These are phyloP conservation scores for Ambrosiella xylebori DNA, from an alignment of 2,329 filamentous ascomycete genomes.

Conservation along the genomic window DNA sequence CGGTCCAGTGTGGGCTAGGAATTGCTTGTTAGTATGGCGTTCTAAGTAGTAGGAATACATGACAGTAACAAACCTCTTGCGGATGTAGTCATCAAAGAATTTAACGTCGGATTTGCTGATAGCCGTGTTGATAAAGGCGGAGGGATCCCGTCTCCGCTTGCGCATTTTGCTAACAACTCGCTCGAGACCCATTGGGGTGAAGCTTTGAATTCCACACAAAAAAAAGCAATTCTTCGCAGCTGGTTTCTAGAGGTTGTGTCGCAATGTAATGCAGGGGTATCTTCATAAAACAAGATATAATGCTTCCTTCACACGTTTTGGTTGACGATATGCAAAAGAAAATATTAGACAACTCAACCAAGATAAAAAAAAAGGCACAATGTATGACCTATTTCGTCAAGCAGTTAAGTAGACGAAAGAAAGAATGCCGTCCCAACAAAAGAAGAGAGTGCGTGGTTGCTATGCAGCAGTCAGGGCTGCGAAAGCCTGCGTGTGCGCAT, in stretches of 20 bases:
- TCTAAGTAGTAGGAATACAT: neutral
- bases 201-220: neutral
- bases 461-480: neutral
- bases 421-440: neutral
- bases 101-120: conserved; percentile 81
- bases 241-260: neutral
- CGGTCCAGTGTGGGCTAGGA: conserved; percentile 18
- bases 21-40: neutral
- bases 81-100: conserved; percentile 12
- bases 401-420: neutral
- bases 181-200: conserved; percentile 8
- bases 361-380: neutral
- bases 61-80: conserved; percentile 9
- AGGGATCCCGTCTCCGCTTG: conserved; percentile 16
- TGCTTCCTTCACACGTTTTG: neutral
- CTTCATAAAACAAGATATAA: neutral
- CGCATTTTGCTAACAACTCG: conserved; percentile 12
- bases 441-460: neutral
- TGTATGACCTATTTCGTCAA: neutral
- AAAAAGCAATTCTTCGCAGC: neutral
- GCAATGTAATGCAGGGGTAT: neutral
- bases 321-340: neutral
- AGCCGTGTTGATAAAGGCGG: conserved; percentile 79
- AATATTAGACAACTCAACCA: neutral
- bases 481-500: neutral